These are phyloP conservation scores for Trametes elegans DNA, from an alignment of 768 basidiomycete species.

Conservation along the genomic window DNA sequence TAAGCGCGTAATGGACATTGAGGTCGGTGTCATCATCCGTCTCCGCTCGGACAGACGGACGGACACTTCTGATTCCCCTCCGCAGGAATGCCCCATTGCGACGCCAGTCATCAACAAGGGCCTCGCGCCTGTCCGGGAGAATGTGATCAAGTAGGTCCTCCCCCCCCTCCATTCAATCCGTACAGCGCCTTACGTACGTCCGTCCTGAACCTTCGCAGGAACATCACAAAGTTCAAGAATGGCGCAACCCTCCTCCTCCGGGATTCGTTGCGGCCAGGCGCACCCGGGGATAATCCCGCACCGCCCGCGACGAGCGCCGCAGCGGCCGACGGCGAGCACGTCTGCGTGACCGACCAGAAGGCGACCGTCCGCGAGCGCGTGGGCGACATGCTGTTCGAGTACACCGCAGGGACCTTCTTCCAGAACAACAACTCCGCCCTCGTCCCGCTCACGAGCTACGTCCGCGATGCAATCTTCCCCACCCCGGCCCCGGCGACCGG, in stretches of 20 bases:
- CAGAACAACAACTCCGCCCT: conserved; percentile 98
- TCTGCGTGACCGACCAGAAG: conserved; percentile 85
- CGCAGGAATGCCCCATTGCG: conserved; percentile 91
- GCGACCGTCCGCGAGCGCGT: conserved; percentile 81
- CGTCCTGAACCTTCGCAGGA: no score
- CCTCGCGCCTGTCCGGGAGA: conserved; percentile 55
- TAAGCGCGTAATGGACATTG: conserved; percentile 83
- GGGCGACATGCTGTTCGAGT: conserved; percentile 79
- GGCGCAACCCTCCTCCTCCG: conserved; percentile 90
- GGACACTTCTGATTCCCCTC: not conserved
- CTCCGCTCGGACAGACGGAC: not conserved
- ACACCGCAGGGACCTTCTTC: conserved; percentile 88
- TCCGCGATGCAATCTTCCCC: conserved; percentile 65
- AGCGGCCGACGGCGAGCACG: conserved; percentile 45
- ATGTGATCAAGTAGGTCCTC: conserved; percentile 63
- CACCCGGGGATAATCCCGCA: not conserved
- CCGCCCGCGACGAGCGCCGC: not conserved
- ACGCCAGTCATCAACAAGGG: conserved; percentile 76
- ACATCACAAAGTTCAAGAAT: conserved; percentile 75
- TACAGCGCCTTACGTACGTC: conserved; percentile 1
- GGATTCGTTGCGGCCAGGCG: conserved; percentile 57
- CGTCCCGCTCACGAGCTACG: conserved; percentile 79
- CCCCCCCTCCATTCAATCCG: not conserved
- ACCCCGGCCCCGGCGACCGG: conserved; percentile 19
- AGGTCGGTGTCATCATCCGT: conserved; percentile 47